Percentiles rank a stretch among this genome's conserved stretches.
phyloP scores from a whole-genome alignment of 768 basidiomycete species.

The Psilocybe azurescens region DNA sequence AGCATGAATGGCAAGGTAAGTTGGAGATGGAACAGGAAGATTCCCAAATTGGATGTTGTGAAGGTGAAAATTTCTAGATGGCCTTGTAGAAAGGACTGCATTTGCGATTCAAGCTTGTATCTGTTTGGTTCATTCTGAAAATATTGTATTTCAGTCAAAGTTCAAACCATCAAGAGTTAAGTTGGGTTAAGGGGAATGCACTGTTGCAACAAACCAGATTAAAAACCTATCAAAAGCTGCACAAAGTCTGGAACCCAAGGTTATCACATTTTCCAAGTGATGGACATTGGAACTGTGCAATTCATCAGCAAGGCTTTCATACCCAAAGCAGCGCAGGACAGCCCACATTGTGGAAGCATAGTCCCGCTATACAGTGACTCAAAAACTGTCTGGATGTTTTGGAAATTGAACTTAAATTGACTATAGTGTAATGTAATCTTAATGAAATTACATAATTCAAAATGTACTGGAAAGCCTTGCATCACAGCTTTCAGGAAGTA shows the following conservation, averaged over 20 bases:
- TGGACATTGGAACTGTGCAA: too few species aligned
- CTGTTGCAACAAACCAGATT: conserved; percentile 3
- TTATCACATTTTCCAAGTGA: conserved; percentile 37
- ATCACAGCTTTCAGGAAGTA: too few species aligned
- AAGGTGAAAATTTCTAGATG: conserved; percentile 25
- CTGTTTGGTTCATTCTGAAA: conserved; percentile 21
- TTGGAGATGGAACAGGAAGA: too few species aligned
- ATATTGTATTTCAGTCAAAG: background rate
- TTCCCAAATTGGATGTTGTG: too few species aligned
- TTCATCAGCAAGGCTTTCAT: conserved; percentile 4
- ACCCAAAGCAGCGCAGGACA: conserved; percentile 32
- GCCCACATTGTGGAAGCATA: conserved; percentile 31
- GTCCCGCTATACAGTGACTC: conserved; percentile 18
- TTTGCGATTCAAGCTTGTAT: conserved; percentile 24
- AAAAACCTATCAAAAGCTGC: conserved; percentile 29
- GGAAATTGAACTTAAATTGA: too few species aligned
- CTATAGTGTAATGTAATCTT: too few species aligned
- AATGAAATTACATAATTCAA: too few species aligned
- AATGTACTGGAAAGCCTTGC: too few species aligned
- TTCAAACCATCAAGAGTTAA: background rate
- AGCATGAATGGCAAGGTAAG: too few species aligned
- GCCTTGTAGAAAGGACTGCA: conserved; percentile 1
- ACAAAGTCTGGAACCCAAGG: conserved; percentile 26
- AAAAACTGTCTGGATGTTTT: too few species aligned
- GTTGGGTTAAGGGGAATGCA: conserved; percentile 34